Percentiles rank a stretch among this genome's conserved stretches.
Conservation (phyloP, 2,329 filamentous ascomycete genomes). For the Phaeoacremonium minimum region DNA sequence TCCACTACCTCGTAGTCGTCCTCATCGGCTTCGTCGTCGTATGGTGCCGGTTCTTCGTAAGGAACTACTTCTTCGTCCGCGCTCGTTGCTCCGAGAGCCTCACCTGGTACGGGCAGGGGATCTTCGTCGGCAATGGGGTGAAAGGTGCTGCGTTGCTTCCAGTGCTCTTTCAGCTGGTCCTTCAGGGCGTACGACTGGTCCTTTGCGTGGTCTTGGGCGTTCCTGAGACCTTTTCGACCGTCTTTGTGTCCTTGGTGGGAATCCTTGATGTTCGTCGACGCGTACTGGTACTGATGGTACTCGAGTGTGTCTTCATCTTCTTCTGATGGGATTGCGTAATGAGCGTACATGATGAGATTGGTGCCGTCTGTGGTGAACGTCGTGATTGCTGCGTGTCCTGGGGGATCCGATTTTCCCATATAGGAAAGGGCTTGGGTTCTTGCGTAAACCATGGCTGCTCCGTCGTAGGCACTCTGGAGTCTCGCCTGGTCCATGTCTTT, state of each 20-base stretch:
- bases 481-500: slow-evolving; percentile 10
- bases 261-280: slow-evolving; percentile 8
- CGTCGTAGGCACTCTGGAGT: slow-evolving; percentile 15
- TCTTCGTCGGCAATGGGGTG: background rate
- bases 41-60: too few species aligned
- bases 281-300: slow-evolving; percentile 16
- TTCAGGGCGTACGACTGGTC: slow-evolving; percentile 6
- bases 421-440: slow-evolving; percentile 18
- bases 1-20: too few species aligned
- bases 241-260: slow-evolving; percentile 9
- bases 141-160: slow-evolving; percentile 1
- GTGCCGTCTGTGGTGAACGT: slow-evolving; percentile 20
- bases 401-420: slow-evolving; percentile 9
- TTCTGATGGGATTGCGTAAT: slow-evolving; percentile 13
- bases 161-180: slow-evolving; percentile 5
- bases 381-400: slow-evolving; percentile 14
- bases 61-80: too few species aligned
- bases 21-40: too few species aligned
- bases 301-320: slow-evolving; percentile 8
- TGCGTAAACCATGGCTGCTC: slow-evolving; percentile 19
- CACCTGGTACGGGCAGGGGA: slow-evolving; percentile 1
- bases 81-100: too few species aligned
- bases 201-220: slow-evolving; percentile 7
- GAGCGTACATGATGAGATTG: slow-evolving; percentile 17
- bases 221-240: slow-evolving; percentile 4